A percentile compares a stretch with the other conserved stretches of the same genome.
Evolutionary conservation across 1,284 basidiomycete species (phyloP).

Genomic region (Vanrija sp.): DNA sequence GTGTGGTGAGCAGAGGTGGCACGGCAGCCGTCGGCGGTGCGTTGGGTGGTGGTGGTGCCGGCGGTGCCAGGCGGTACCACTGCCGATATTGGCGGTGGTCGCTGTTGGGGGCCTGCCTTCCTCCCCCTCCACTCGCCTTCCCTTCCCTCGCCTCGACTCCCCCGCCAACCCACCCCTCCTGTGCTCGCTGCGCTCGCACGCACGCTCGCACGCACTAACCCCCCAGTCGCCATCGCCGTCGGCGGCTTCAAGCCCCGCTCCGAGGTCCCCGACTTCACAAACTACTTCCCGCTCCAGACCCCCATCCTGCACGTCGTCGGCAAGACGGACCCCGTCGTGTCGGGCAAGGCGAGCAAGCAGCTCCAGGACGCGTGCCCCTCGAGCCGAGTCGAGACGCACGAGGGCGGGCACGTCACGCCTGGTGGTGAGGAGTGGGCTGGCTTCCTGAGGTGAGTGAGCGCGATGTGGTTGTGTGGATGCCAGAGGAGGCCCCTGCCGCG

Average conservation of each 20-base stretch:
- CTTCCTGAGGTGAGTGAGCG: background rate
- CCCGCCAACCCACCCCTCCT: background rate
- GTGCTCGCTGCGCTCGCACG: too few relatives aligned
- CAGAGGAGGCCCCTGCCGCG: too few relatives aligned
- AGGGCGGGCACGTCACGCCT: constrained; percentile 26
- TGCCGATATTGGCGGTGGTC: too few relatives aligned
- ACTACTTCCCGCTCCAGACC: constrained; percentile 43
- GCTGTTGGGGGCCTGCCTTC: too few relatives aligned
- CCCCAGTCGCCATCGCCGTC: constrained; percentile 56
- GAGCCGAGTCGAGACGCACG: constrained; percentile 41
- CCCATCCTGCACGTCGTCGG: constrained; percentile 73
- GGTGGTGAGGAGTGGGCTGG: background rate
- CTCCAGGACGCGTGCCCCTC: constrained; percentile 60
- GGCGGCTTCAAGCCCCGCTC: constrained; percentile 44
- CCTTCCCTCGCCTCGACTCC: background rate
- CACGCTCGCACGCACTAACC: too few relatives aligned
- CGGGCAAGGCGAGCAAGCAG: constrained; percentile 62
- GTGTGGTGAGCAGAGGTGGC: too few relatives aligned
- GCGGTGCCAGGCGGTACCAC: too few relatives aligned
- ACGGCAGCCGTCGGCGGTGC: too few relatives aligned
- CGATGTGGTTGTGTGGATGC: too few relatives aligned
- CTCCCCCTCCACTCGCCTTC: too few relatives aligned
- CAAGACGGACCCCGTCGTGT: constrained; percentile 72
- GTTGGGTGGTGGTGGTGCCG: too few relatives aligned
- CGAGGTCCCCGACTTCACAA: constrained; percentile 51